Percentiles rank a stretch among this genome's conserved stretches.
Evolutionary conservation across 1,284 basidiomycete species (phyloP).

Genomic region (Inonotus obliquus): DNA sequence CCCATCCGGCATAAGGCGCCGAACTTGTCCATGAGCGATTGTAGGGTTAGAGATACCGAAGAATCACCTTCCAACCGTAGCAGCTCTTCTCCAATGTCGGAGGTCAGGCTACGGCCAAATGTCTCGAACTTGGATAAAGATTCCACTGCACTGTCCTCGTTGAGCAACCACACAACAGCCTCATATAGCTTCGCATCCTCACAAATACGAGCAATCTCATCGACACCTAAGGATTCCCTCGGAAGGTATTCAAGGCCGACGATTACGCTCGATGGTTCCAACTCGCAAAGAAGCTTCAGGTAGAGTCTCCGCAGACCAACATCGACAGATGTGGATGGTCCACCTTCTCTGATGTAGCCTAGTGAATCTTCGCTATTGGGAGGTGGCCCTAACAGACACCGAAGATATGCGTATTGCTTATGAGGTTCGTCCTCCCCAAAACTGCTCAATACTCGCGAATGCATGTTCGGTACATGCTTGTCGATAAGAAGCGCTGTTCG

Average conservation of each 20-base stretch:
- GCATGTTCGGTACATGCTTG: slow-evolving; percentile 57
- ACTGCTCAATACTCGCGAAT: slow-evolving; percentile 50
- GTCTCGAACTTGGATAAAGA: slow-evolving; percentile 65
- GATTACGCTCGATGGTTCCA: slow-evolving; percentile 66
- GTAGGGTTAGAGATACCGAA: slow-evolving; percentile 37
- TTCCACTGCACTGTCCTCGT: slow-evolving; percentile 50
- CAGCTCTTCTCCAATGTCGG: slow-evolving; percentile 44
- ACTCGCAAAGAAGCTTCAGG: slow-evolving; percentile 67
- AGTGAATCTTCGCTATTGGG: slow-evolving; percentile 38
- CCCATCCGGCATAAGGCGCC: slow-evolving; percentile 55
- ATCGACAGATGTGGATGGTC: slow-evolving; percentile 22
- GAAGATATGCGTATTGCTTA: slow-evolving; percentile 76
- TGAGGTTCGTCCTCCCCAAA: slow-evolving; percentile 42
- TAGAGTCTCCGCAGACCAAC: slow-evolving; percentile 52
- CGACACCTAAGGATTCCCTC: slow-evolving; percentile 52
- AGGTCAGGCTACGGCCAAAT: slow-evolving; percentile 55
- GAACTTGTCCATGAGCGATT: slow-evolving; percentile 23
- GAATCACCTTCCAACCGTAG: slow-evolving; percentile 30
- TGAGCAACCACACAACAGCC: slow-evolving; percentile 80
- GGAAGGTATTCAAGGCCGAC: slow-evolving; percentile 61
- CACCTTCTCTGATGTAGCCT: slow-evolving; percentile 24
- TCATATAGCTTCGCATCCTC: slow-evolving; percentile 66
- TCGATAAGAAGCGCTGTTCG: slow-evolving; percentile 77
- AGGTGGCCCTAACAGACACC: slow-evolving; percentile 64
- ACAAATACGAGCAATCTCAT: slow-evolving; percentile 56